A percentile compares a stretch with the other conserved stretches of the same genome.
These are phyloP conservation scores for Boletales sp. DNA, from an alignment of 768 basidiomycete genomes.

Conservation along the genomic window DNA sequence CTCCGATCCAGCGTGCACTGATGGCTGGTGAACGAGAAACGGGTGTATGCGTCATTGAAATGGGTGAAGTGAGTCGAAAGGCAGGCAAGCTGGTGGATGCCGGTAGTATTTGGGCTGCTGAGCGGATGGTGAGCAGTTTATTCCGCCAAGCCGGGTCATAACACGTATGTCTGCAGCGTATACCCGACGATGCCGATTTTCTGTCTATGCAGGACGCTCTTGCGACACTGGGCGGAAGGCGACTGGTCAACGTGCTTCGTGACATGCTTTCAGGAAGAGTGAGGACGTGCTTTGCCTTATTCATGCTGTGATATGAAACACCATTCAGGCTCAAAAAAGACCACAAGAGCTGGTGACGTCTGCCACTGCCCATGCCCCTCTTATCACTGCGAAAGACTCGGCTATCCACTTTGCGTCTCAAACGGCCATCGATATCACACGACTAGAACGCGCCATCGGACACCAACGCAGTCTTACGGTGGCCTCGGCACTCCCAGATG, in stretches of 20 bases:
- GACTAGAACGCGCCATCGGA: conserved; percentile 26
- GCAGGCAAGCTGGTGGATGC: conserved; percentile 66
- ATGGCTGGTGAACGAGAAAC: conserved; percentile 63
- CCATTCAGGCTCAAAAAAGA: conserved; percentile 42
- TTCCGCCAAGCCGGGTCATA: not conserved
- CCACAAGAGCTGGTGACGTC: conserved; percentile 40
- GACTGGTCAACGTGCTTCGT: conserved; percentile 70
- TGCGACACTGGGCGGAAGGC: conserved; percentile 59
- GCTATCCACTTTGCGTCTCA: conserved; percentile 17
- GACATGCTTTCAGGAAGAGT: conserved; percentile 59
- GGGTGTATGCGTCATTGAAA: conserved; percentile 79
- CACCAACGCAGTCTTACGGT: conserved; percentile 27
- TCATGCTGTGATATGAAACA: not conserved
- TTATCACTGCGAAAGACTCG: conserved; percentile 15
- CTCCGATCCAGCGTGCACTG: conserved; percentile 84
- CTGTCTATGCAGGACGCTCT: conserved; percentile 52
- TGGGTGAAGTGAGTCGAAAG: conserved; percentile 51
- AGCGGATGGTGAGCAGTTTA: conserved; percentile 46
- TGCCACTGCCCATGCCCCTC: conserved; percentile 49
- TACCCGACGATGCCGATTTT: conserved; percentile 54
- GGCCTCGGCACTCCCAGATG: conserved; percentile 21
- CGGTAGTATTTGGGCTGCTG: conserved; percentile 64
- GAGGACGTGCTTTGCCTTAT: conserved; percentile 6
- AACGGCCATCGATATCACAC: conserved; percentile 14
- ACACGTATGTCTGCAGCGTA: conserved; percentile 35